Conservation (phyloP, 129 eudicot species). For the Gnaphalium uliginosum region DNA sequence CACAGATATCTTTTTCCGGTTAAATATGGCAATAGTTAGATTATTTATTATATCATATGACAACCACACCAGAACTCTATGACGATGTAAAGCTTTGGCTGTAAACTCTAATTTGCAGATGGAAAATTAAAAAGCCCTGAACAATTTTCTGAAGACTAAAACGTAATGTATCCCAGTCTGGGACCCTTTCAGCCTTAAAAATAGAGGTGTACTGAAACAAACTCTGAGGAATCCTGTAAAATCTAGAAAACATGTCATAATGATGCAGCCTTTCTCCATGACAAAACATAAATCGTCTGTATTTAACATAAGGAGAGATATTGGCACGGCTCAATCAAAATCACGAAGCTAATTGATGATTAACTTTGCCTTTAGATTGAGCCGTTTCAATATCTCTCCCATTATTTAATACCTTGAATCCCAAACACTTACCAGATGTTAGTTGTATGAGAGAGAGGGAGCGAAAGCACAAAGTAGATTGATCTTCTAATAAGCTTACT, state of each 20-base stretch:
- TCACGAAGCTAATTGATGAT: neutral
- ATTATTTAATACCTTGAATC: slow-evolving; percentile 7
- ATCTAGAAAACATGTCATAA: neutral
- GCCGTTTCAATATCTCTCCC: slow-evolving; percentile 22
- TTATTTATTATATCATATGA: neutral
- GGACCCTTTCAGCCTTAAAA: neutral
- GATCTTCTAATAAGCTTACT: slow-evolving; percentile 6
- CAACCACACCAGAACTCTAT: neutral
- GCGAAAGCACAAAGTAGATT: neutral
- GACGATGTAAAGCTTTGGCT: neutral
- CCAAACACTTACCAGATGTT: neutral
- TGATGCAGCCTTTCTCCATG: neutral
- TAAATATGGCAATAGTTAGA: no score
- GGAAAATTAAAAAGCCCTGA: no score
- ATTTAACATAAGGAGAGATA: slow-evolving; percentile 11
- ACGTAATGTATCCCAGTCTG: neutral
- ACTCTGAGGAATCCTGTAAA: neutral
- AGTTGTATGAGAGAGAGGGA: neutral
- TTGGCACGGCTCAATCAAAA: slow-evolving; percentile 30
- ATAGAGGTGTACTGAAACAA: neutral
- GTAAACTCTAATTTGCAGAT: no score
- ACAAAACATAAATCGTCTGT: neutral
- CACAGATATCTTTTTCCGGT: no score
- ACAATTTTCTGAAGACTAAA: no score
- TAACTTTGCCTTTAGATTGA: slow-evolving; percentile 11